Conservation (phyloP, 306 rosid species). For the Malus fusca region DNA sequence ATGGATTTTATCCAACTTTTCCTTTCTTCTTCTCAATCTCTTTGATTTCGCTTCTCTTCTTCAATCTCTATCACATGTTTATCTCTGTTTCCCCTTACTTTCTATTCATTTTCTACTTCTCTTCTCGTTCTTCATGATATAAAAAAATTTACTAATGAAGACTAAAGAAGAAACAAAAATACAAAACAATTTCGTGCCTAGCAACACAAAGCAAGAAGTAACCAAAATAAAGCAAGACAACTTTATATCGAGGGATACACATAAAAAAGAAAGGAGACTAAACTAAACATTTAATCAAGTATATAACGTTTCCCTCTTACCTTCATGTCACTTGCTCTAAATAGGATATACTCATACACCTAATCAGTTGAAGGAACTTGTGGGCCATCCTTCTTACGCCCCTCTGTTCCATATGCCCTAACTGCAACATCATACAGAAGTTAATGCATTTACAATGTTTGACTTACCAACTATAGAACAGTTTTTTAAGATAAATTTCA, state of each 20-base stretch:
- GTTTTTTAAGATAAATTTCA: not conserved
- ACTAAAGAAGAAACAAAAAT: not conserved
- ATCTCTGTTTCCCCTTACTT: not conserved
- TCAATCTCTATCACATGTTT: not conserved
- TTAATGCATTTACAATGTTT: constrained; percentile 8
- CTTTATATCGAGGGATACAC: no score
- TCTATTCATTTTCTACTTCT: not conserved
- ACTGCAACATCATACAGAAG: constrained; percentile 39
- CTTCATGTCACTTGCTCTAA: constrained; percentile 68
- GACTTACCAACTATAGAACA: not conserved
- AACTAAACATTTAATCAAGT: not conserved
- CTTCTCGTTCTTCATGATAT: not conserved
- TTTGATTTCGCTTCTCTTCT: not conserved
- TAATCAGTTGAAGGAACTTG: constrained; percentile 61
- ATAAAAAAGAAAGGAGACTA: not conserved
- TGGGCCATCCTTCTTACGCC: constrained; percentile 65
- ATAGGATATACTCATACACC: constrained; percentile 65
- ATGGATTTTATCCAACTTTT: not conserved
- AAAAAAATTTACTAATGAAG: not conserved
- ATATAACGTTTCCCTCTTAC: constrained; percentile 21
- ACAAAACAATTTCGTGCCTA: not conserved
- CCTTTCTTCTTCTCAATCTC: not conserved
- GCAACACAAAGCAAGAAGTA: not conserved
- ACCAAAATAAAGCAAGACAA: not conserved
- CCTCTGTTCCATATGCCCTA: constrained; percentile 74